phyloP scores from a whole-genome alignment of 2,329 filamentous ascomycete genomes.

The Fusarium graminum region DNA sequence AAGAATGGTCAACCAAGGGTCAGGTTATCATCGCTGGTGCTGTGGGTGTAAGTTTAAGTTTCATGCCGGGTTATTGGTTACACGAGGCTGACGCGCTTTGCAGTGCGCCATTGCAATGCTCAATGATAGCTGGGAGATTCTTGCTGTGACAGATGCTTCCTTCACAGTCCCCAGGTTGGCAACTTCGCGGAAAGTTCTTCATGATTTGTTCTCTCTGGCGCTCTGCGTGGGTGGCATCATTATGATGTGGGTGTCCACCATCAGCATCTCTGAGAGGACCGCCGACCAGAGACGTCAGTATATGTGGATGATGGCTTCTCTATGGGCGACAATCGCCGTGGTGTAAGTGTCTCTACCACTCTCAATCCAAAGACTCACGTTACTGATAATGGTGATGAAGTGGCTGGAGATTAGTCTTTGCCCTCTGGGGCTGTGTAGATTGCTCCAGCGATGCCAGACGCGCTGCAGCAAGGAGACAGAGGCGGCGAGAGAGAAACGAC shows the following conservation, averaged over 20 bases:
- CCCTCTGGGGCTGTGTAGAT: slow-evolving; percentile 49
- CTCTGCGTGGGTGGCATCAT: slow-evolving; percentile 54
- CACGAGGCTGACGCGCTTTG: slow-evolving; percentile 21
- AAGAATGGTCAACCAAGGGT: slow-evolving; percentile 50
- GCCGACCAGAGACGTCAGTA: slow-evolving; percentile 34
- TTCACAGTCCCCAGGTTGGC: slow-evolving; percentile 47
- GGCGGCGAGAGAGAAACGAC: slow-evolving; percentile 35
- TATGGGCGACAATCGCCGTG: slow-evolving; percentile 44
- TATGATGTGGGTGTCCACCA: slow-evolving; percentile 52
- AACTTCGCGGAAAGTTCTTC: slow-evolving; percentile 49
- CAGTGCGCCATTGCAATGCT: slow-evolving; percentile 53
- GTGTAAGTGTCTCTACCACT: slow-evolving; percentile 42
- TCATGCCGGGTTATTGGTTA: not conserved
- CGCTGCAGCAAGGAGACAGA: slow-evolving; percentile 33
- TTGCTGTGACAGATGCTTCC: slow-evolving; percentile 48
- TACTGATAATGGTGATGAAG: slow-evolving; percentile 32
- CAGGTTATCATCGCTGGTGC: slow-evolving; percentile 51
- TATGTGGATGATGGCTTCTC: slow-evolving; percentile 37
- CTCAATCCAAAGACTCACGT: not conserved
- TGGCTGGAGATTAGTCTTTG: slow-evolving; percentile 48
- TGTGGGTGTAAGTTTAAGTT: slow-evolving; percentile 49
- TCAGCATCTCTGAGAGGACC: slow-evolving; percentile 35
- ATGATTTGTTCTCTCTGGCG: slow-evolving; percentile 53
- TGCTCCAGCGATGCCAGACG: slow-evolving; percentile 46
- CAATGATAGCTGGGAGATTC: slow-evolving; percentile 56